Evolutionary conservation across 2,329 filamentous ascomycete genomes (phyloP).

Genomic region (Colletotrichum orchidophilum): DNA sequence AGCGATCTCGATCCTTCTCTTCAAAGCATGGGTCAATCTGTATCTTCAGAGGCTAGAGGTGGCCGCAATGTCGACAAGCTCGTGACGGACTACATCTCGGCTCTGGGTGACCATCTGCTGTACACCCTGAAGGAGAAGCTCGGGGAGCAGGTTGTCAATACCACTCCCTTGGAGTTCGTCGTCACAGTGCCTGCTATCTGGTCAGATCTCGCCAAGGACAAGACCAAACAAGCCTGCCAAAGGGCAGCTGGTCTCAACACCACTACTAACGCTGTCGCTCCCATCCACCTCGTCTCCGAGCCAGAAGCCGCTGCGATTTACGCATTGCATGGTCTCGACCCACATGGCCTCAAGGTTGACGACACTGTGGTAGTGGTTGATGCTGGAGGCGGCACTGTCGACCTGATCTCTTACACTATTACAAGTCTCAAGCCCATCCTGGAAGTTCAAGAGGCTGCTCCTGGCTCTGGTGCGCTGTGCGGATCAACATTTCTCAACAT

Average conservation of each 20-base stretch:
- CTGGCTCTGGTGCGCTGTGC: conserved; percentile 59
- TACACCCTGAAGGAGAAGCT: conserved; percentile 53
- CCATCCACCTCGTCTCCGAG: conserved; percentile 59
- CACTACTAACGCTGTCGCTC: conserved; percentile 40
- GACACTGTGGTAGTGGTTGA: conserved; percentile 63
- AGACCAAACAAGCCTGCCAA: conserved; percentile 56
- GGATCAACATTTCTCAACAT: conserved; percentile 60
- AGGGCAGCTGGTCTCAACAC: conserved; percentile 44
- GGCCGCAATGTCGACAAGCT: conserved; percentile 49
- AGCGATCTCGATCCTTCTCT: conserved; percentile 50
- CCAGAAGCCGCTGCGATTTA: conserved; percentile 63
- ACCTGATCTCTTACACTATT: conserved; percentile 63
- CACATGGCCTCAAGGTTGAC: conserved; percentile 51
- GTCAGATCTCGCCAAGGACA: conserved; percentile 63
- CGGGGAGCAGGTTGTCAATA: conserved; percentile 51
- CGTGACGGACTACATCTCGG: conserved; percentile 59
- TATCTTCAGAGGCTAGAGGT: conserved; percentile 40
- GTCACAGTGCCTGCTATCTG: conserved; percentile 68
- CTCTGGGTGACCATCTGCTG: conserved; percentile 58
- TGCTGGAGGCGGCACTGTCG: conserved; percentile 63
- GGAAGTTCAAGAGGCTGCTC: conserved; percentile 58
- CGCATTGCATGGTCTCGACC: conserved; percentile 54
- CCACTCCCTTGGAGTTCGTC: conserved; percentile 61
- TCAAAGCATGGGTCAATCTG: conserved; percentile 42
- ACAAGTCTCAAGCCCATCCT: conserved; percentile 52